Percentiles rank a stretch among this genome's conserved stretches.
These are phyloP conservation scores for Avena sativa DNA, from an alignment of 176 grass and related monocot species.

Conservation along the genomic window DNA sequence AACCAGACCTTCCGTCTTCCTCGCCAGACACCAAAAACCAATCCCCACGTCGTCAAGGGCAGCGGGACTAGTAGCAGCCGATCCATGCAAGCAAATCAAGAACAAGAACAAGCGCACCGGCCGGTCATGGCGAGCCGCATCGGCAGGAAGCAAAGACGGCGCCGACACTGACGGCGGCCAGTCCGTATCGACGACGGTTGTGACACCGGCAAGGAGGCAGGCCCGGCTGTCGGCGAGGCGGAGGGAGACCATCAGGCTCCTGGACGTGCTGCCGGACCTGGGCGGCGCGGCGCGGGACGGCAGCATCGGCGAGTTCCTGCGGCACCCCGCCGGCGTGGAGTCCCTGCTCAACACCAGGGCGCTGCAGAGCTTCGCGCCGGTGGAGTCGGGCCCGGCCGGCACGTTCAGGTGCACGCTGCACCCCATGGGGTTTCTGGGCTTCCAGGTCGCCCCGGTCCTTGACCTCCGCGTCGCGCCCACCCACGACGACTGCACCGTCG, in stretches of 20 bases:
- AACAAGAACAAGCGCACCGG: not conserved
- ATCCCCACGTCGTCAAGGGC: not conserved
- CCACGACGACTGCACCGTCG: constrained; percentile 65
- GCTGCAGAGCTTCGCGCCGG: constrained; percentile 68
- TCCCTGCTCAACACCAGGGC: constrained; percentile 80
- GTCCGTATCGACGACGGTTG: not conserved
- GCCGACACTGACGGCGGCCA: not conserved
- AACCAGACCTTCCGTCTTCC: constrained; percentile 22
- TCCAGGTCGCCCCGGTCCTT: constrained; percentile 80
- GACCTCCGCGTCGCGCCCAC: constrained; percentile 74
- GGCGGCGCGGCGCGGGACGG: not conserved
- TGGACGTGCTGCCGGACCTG: constrained; percentile 34
- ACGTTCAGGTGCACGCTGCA: constrained; percentile 72
- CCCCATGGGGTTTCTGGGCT: constrained; percentile 66
- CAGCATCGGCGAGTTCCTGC: constrained; percentile 70
- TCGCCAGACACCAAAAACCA: not conserved
- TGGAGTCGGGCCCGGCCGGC: constrained; percentile 6
- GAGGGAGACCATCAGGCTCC: constrained; percentile 51
- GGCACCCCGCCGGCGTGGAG: constrained; percentile 65
- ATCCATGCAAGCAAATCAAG: constrained; percentile 24
- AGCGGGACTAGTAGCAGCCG: not conserved
- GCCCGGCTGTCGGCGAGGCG: constrained; percentile 53
- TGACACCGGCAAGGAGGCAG: not conserved
- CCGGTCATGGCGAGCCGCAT: constrained; percentile 37
- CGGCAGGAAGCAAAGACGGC: constrained; percentile 25